Conservation (phyloP, 116 monocot genomes). For the Iris pallida region DNA sequence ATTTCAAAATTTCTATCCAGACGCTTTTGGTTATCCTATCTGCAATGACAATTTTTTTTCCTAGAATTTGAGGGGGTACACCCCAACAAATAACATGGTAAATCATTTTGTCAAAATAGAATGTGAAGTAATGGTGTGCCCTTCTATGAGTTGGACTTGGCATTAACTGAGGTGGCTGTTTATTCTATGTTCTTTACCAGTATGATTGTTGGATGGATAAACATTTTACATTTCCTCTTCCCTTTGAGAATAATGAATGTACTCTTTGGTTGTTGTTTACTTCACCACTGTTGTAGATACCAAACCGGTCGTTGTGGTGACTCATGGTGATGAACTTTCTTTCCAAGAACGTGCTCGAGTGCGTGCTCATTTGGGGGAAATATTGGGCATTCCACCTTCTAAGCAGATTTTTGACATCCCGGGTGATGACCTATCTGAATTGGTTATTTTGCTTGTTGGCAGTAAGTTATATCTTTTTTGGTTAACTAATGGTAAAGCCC, state of each 20-base stretch:
- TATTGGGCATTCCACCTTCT: constrained; percentile 43
- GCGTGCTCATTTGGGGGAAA: constrained; percentile 29
- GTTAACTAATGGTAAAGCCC: not conserved
- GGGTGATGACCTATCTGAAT: constrained; percentile 21
- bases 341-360: constrained; percentile 32
- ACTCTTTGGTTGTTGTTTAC: not conserved
- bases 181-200: too few relatives aligned
- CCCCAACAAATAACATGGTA: too few relatives aligned
- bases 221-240: too few relatives aligned
- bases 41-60: too few relatives aligned
- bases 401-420: constrained; percentile 67
- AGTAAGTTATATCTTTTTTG: not conserved
- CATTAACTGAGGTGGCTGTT: too few relatives aligned
- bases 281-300: constrained; percentile 26
- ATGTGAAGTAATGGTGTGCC: too few relatives aligned
- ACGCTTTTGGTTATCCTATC: too few relatives aligned
- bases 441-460: not conserved
- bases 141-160: too few relatives aligned
- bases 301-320: constrained; percentile 60
- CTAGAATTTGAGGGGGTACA: too few relatives aligned
- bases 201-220: too few relatives aligned
- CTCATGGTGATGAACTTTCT: constrained; percentile 62
- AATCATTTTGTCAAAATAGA: too few relatives aligned
- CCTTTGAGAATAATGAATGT: not conserved
- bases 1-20: too few relatives aligned